A percentile compares a stretch with the other conserved stretches of the same genome.
These are phyloP conservation scores for Erucastrum elatum DNA, from an alignment of 345 rosid species.

Conservation along the genomic window DNA sequence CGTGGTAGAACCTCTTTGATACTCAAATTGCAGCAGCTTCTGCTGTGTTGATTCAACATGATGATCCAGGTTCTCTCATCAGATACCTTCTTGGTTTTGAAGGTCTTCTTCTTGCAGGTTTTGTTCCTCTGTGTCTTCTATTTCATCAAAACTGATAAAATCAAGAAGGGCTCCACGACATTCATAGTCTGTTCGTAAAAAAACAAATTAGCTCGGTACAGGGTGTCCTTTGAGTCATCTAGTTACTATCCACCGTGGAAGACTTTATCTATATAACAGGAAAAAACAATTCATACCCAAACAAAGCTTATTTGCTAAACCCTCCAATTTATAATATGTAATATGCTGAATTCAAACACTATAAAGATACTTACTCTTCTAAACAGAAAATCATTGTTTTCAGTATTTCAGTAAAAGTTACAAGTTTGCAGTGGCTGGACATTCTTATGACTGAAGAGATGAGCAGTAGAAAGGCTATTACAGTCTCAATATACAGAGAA, in stretches of 20 bases:
- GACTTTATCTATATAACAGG: slow-evolving; percentile 63
- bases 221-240: slow-evolving; percentile 54
- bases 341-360: background rate
- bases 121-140: too few relatives aligned
- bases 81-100: too few relatives aligned
- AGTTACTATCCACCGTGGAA: slow-evolving; percentile 61
- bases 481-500: background rate
- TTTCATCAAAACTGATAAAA: background rate
- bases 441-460: background rate
- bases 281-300: background rate
- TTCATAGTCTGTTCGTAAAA: background rate
- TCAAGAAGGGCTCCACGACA: background rate
- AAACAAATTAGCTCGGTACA: background rate
- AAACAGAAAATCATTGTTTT: slow-evolving; percentile 44
- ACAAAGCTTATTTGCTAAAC: background rate
- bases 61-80: too few relatives aligned
- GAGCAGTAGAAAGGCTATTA: background rate
- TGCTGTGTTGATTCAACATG: too few relatives aligned
- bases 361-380: slow-evolving; percentile 60
- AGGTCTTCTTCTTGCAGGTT: too few relatives aligned
- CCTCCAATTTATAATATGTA: background rate
- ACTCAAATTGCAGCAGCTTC: too few relatives aligned
- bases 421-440: slow-evolving; percentile 77
- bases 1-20: too few relatives aligned
- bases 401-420: slow-evolving; percentile 79